These are phyloP conservation scores for Phytophthora kernoviae DNA, from an alignment of 352 stramenopile genomes.

Conservation along the genomic window DNA sequence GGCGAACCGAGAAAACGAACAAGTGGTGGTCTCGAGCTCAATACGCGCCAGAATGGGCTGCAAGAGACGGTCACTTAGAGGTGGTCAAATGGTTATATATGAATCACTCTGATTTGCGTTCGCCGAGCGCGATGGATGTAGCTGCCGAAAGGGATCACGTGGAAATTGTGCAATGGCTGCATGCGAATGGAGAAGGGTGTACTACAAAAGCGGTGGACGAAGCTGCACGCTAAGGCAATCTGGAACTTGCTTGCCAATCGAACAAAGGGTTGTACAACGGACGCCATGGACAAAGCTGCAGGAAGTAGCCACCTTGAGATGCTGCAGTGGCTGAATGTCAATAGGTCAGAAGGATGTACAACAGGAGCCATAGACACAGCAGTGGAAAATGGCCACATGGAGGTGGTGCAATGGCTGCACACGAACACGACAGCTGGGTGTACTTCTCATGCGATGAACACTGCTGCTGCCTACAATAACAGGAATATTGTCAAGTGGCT, in stretches of 20 bases:
- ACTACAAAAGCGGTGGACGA: not conserved
- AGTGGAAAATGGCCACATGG: not conserved
- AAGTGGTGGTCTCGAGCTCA: not conserved
- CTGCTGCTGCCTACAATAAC: not conserved
- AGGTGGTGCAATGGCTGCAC: conserved; percentile 4
- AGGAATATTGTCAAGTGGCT: not conserved
- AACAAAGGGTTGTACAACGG: conserved; percentile 1
- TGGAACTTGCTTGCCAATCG: conserved; percentile 2
- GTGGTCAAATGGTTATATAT: not conserved
- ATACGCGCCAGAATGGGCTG: not conserved
- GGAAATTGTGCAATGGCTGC: not conserved
- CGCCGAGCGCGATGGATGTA: not conserved
- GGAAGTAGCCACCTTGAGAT: conserved; percentile 1
- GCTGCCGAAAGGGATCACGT: not conserved
- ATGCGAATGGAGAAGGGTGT: not conserved
- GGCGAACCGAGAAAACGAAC: not conserved
- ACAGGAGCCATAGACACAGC: not conserved
- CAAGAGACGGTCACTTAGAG: not conserved
- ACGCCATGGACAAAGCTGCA: not conserved
- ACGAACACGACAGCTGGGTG: not conserved
- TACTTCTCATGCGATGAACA: not conserved
- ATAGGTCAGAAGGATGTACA: not conserved
- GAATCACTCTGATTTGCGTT: not conserved
- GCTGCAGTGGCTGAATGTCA: not conserved
- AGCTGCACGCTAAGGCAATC: not conserved